phyloP scores from a whole-genome alignment of 805 yeast species.

The Ogataea angusta region DNA sequence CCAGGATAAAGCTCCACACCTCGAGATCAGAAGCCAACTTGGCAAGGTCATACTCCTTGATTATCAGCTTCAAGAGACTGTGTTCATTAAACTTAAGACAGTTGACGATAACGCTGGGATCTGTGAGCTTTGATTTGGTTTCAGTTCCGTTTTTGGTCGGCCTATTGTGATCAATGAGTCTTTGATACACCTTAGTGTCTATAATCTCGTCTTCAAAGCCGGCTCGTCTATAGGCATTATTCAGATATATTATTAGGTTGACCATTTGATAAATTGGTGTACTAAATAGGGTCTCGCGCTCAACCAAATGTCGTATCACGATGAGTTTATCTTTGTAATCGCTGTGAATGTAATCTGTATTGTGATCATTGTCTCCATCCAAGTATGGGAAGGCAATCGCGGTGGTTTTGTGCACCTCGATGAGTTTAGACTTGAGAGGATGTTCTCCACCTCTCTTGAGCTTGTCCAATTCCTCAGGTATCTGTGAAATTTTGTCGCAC shows the following conservation, averaged over 20 bases:
- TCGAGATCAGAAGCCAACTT: conserved; percentile 13
- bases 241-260: conserved; percentile 9
- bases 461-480: conserved; percentile 1
- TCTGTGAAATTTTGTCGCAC: neutral
- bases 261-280: conserved; percentile 9
- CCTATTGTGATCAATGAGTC: conserved; percentile 2
- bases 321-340: conserved; percentile 15
- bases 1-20: conserved; percentile 22
- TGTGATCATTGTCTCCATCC: conserved; percentile 10
- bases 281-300: conserved; percentile 1
- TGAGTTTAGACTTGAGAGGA: neutral
- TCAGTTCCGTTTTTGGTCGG: conserved; percentile 1
- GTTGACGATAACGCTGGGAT: conserved; percentile 10
- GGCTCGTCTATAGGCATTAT: conserved; percentile 5
- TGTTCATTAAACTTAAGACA: conserved; percentile 11
- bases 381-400: conserved; percentile 16
- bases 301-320: conserved; percentile 11
- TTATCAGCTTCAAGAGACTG: conserved; percentile 6
- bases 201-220: neutral
- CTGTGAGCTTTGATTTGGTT: conserved; percentile 1
- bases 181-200: conserved; percentile 1
- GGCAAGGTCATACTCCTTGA: conserved; percentile 6
- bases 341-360: conserved; percentile 13
- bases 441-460: neutral
- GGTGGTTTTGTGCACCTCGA: neutral